Evolutionary conservation across 768 basidiomycete species (phyloP), one percentile per base, ranked within the genome.

Genomic region (Candolleomyces efflorescens): DNA sequence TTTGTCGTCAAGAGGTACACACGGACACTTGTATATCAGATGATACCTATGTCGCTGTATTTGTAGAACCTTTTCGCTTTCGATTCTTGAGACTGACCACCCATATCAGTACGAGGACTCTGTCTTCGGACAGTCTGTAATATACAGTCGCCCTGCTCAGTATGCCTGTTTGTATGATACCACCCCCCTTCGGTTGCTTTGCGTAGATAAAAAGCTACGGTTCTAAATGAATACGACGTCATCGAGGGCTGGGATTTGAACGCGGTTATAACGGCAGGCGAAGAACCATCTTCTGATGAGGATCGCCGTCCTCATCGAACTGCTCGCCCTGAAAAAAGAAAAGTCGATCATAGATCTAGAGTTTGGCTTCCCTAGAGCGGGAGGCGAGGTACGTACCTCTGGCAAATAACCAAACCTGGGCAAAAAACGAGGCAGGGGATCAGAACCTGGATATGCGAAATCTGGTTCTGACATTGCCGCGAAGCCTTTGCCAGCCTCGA

Each of bases 251-350:
- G 32, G n/a, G 32, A 32, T 32, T 7, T 59, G 48, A 63, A 60
- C 44, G 36, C 37, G 53, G 55, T 54, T 41, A 51, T 58, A 64
- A 71, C 59, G 80, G 77, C 64, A 89, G 69, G 61, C 72, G 76
- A 63, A 80, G 71, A 59, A 86, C 78, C 90, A 93, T 90, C 72
- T 83, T 86, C 69, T 92, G 90, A 80, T 94, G 91, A 58, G 89
- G 90, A 66, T 82, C 90, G 32, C 90, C 91, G 56, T 89, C 92
- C 73, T 86, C 89, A 71, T 89, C 87, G 73, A 89, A 91, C 69
- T 83, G 81, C 23, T 79, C 78, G 60, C 86, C 87, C 86, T 91
- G 70, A 55, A 54, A 47, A 24, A 26, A 36, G 43, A 63, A 64
- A 55, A 68, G 59, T 46, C 52, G 60, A 61, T 67, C 59, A 56